Evolutionary conservation across 208 protist genomes (phyloP).

Genomic region (Trypanosoma brucei): DNA sequence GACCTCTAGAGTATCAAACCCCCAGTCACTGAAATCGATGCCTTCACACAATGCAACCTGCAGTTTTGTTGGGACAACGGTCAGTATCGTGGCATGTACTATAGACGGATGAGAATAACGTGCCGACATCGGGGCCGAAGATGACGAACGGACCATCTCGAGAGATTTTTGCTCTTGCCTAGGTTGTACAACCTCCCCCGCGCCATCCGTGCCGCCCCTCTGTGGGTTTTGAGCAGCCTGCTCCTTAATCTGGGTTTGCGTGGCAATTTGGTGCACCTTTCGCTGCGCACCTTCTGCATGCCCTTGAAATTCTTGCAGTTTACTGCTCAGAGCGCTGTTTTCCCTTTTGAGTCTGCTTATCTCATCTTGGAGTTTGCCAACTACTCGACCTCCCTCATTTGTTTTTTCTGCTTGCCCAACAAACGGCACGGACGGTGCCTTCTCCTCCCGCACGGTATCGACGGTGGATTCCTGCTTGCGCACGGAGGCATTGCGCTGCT

Average conservation of each 20-base stretch:
- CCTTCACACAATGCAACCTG: neutral
- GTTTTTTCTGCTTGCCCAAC: no score
- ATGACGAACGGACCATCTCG: neutral
- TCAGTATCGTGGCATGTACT: slow-evolving; percentile 15
- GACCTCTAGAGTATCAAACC: slow-evolving; percentile 34
- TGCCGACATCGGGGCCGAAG: neutral
- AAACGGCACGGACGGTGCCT: no score
- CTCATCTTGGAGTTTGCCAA: neutral
- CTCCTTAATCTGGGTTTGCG: slow-evolving; percentile 3
- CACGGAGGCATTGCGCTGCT: no score
- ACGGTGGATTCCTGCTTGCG: no score
- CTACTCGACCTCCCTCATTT: slow-evolving; percentile 2
- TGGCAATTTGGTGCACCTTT: slow-evolving; percentile 1
- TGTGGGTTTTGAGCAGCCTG: slow-evolving; percentile 1
- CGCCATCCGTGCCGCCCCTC: neutral
- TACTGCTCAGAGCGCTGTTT: neutral
- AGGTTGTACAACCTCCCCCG: slow-evolving; percentile 6
- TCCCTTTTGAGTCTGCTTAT: slow-evolving; percentile 2
- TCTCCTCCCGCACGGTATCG: no score
- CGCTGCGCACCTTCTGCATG: slow-evolving; percentile 13
- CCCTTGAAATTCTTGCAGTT: slow-evolving; percentile 15
- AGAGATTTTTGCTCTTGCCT: neutral
- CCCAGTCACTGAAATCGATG: slow-evolving; percentile 25
- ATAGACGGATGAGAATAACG: slow-evolving; percentile 14
- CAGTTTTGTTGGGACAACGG: slow-evolving; percentile 7